phyloP scores from a whole-genome alignment of 352 stramenopile genomes.

The Pythium periplocum region DNA sequence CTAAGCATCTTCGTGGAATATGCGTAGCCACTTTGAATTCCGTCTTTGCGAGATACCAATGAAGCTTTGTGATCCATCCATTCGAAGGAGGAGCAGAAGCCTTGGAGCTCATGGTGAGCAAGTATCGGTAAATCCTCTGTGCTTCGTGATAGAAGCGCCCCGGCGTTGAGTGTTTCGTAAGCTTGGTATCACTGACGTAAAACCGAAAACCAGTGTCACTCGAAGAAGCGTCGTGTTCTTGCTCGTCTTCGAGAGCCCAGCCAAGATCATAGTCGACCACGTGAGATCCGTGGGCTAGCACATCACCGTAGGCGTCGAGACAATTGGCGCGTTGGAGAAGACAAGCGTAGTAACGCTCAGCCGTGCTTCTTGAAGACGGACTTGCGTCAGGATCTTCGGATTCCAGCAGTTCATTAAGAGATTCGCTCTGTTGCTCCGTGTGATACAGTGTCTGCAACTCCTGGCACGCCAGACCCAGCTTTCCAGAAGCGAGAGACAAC shows the following conservation, averaged over 20 bases:
- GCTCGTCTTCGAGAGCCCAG: slow-evolving; percentile 38
- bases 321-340: slow-evolving; percentile 46
- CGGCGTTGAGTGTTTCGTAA: slow-evolving; percentile 36
- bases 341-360: slow-evolving; percentile 33
- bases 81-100: slow-evolving; percentile 11
- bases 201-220: background rate
- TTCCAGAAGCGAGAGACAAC: slow-evolving; percentile 51
- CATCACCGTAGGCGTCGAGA: slow-evolving; percentile 45
- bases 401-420: background rate
- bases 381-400: background rate
- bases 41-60: slow-evolving; percentile 29
- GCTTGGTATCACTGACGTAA: slow-evolving; percentile 6
- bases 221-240: slow-evolving; percentile 7
- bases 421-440: slow-evolving; percentile 4
- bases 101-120: slow-evolving; percentile 17
- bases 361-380: background rate
- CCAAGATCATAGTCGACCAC: slow-evolving; percentile 47
- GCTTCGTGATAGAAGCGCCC: slow-evolving; percentile 57
- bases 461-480: slow-evolving; percentile 37
- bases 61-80: slow-evolving; percentile 9
- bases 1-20: slow-evolving; percentile 38
- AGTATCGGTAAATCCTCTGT: slow-evolving; percentile 42
- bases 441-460: slow-evolving; percentile 16
- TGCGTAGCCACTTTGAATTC: slow-evolving; percentile 62
- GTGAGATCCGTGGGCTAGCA: slow-evolving; percentile 33